Evolutionary conservation across 2,329 filamentous ascomycete genomes (phyloP).

Genomic region (Escovopsis sp.): DNA sequence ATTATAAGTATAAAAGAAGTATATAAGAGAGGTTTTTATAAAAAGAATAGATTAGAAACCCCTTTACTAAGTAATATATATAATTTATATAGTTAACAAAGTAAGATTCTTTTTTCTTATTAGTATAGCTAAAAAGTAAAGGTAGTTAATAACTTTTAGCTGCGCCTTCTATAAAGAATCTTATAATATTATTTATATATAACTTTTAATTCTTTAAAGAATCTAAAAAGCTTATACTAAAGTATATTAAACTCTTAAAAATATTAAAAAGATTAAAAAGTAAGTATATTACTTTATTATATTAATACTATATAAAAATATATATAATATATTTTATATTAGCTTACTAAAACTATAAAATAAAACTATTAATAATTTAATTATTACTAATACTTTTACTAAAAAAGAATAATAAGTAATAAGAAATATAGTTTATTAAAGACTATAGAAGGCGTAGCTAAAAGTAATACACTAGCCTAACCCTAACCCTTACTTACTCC

Average conservation of each 20-base stretch:
- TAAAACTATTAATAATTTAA: neutral
- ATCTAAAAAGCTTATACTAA: neutral
- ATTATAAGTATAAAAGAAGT: neutral
- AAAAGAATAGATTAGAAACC: neutral
- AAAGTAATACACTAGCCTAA: no score
- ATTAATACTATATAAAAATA: no score
- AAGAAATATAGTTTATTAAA: neutral
- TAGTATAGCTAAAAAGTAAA: neutral
- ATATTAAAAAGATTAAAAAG: no score
- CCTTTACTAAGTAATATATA: no score
- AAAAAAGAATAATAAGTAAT: neutral
- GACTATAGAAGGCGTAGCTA: neutral
- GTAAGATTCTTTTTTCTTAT: neutral
- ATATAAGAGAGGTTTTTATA: neutral
- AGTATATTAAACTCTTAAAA: neutral
- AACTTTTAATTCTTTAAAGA: neutral
- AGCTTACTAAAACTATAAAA: no score
- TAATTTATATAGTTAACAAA: no score
- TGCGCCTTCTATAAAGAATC: no score
- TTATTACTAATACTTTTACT: neutral
- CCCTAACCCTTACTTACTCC: no score
- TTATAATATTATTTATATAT: neutral
- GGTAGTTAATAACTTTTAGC: no score
- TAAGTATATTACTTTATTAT: no score
- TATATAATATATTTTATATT: no score